phyloP scores from a whole-genome alignment of 2,329 filamentous ascomycete genomes.

The Xylogone sp. region DNA sequence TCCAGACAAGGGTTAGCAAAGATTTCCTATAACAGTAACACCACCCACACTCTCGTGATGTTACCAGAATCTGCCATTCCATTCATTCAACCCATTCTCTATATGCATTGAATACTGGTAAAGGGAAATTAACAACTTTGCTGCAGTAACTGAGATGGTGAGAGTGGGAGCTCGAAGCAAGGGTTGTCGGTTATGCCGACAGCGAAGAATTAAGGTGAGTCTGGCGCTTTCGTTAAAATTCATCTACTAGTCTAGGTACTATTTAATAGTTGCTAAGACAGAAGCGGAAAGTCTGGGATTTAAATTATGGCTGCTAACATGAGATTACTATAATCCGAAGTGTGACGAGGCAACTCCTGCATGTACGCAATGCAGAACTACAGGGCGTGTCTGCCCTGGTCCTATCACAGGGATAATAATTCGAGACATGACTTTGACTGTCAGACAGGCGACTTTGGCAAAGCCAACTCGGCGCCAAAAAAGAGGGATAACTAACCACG shows the following conservation, averaged over 20 bases:
- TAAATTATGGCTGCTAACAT: not conserved
- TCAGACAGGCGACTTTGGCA: not conserved
- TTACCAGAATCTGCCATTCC: too few relatives aligned
- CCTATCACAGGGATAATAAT: conserved; percentile 3
- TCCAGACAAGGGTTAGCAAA: not conserved
- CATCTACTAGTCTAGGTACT: not conserved
- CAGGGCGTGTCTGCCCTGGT: conserved; percentile 2
- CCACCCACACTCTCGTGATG: too few relatives aligned
- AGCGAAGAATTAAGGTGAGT: conserved; percentile 3
- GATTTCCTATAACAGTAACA: not conserved
- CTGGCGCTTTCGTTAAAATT: not conserved
- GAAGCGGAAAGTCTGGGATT: not conserved
- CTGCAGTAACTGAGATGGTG: not conserved
- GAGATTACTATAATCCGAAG: not conserved
- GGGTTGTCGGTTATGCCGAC: conserved; percentile 2
- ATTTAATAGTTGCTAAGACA: not conserved
- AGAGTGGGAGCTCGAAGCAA: conserved; percentile 1
- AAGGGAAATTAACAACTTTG: too few relatives aligned
- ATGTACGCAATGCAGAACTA: conserved; percentile 1
- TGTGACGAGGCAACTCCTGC: conserved; percentile 2
- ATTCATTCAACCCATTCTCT: too few relatives aligned
- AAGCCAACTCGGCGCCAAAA: not conserved
- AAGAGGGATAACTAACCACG: not conserved
- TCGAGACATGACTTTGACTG: conserved; percentile 2
- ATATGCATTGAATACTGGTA: too few relatives aligned